Evolutionary conservation across 176 grass and related monocot genomes (phyloP).

Genomic region (Puccinellia tenuiflora): DNA sequence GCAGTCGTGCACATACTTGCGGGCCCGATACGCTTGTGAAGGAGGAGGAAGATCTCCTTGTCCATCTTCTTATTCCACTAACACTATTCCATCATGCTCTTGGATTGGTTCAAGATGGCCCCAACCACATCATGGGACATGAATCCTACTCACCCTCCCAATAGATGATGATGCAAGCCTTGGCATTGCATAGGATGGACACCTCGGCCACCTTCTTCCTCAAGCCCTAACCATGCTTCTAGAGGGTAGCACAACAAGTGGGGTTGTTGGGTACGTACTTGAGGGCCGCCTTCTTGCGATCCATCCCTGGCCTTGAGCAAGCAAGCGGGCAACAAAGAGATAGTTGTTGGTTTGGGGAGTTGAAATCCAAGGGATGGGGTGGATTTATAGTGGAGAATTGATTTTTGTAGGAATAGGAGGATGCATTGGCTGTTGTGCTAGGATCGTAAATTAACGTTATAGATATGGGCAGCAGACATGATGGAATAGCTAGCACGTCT

Average conservation of each 20-base stretch:
- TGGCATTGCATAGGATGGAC: slow-evolving; percentile 14
- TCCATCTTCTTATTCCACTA: slow-evolving; percentile 25
- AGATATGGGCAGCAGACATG: too few relatives aligned
- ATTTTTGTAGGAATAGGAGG: too few relatives aligned
- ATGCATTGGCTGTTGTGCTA: too few relatives aligned
- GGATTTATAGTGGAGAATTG: too few relatives aligned
- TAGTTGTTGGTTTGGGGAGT: too few relatives aligned
- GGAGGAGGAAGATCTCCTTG: slow-evolving; percentile 36
- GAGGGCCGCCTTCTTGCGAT: slow-evolving; percentile 31
- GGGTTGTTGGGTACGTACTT: slow-evolving; percentile 20
- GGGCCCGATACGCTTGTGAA: too few relatives aligned
- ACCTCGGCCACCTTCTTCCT: slow-evolving; percentile 43
- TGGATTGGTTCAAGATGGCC: background rate
- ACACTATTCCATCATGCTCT: background rate
- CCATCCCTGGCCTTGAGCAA: slow-evolving; percentile 37
- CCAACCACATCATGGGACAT: background rate
- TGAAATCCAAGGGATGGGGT: too few relatives aligned
- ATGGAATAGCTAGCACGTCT: too few relatives aligned
- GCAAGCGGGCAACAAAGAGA: too few relatives aligned
- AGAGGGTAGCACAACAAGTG: background rate
- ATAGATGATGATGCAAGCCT: slow-evolving; percentile 26
- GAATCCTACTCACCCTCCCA: background rate
- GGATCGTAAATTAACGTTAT: too few relatives aligned
- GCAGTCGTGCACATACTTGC: too few relatives aligned
- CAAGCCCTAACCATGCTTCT: slow-evolving; percentile 9